These are phyloP conservation scores for Mycena floridula DNA, from an alignment of 768 basidiomycete genomes.

Conservation along the genomic window DNA sequence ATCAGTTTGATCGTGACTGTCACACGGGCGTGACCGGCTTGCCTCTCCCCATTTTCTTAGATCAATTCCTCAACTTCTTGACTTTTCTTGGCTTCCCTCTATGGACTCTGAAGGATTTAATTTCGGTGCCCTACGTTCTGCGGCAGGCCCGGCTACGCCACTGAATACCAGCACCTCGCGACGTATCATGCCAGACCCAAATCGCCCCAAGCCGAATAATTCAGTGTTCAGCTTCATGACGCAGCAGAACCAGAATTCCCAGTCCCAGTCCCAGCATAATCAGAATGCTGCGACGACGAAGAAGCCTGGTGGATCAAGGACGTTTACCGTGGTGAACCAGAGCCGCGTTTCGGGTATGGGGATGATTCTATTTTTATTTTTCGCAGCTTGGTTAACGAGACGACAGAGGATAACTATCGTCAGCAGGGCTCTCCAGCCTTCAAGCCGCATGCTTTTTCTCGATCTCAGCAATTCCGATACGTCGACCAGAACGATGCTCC, in stretches of 20 bases:
- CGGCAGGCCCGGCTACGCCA: slow-evolving; percentile 1
- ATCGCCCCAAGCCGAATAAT: neutral
- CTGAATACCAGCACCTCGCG: neutral
- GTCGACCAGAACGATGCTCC: neutral
- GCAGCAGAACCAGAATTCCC: neutral
- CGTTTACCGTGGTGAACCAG: too few relatives aligned
- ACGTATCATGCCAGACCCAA: too few relatives aligned
- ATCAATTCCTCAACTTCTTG: too few relatives aligned
- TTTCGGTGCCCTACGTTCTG: slow-evolving; percentile 10
- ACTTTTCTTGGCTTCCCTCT: too few relatives aligned
- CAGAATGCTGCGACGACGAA: too few relatives aligned
- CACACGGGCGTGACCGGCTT: too few relatives aligned
- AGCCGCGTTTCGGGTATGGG: neutral
- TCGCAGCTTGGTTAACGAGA: neutral
- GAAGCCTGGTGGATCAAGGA: too few relatives aligned
- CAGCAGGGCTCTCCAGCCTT: neutral
- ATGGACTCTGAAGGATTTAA: slow-evolving; percentile 14
- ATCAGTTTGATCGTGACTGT: too few relatives aligned
- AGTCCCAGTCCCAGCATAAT: neutral
- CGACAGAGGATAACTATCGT: neutral
- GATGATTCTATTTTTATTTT: neutral
- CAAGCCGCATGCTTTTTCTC: neutral
- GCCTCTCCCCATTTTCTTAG: too few relatives aligned
- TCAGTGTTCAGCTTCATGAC: neutral
- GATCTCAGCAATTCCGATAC: neutral